These are phyloP conservation scores for Artomyces pyxidatus DNA, from an alignment of 768 basidiomycete species.

Conservation along the genomic window DNA sequence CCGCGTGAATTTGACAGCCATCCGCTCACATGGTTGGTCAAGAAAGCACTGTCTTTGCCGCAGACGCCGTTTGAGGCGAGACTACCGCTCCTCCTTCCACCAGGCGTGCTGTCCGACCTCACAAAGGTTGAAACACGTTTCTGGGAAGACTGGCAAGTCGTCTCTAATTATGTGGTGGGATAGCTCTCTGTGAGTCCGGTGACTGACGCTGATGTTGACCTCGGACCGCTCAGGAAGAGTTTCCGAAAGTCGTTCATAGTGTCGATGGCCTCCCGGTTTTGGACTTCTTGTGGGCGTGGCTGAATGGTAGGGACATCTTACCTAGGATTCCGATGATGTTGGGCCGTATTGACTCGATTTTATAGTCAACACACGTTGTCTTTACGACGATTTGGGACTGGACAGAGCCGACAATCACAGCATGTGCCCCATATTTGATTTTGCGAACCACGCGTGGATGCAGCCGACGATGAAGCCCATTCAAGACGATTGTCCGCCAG, in stretches of 20 bases:
- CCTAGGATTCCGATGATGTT: slow-evolving; percentile 3
- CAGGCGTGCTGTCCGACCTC: slow-evolving; percentile 10
- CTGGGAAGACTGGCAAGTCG: neutral
- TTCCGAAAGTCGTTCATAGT: too few species aligned
- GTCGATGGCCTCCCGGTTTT: slow-evolving; percentile 11
- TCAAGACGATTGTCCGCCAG: slow-evolving; percentile 25
- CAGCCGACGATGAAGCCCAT: slow-evolving; percentile 37
- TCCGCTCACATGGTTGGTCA: slow-evolving; percentile 71
- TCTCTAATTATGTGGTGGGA: neutral
- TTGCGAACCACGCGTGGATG: slow-evolving; percentile 67
- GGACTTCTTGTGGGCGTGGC: slow-evolving; percentile 87
- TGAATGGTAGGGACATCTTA: slow-evolving; percentile 56
- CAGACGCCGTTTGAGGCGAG: slow-evolving; percentile 14
- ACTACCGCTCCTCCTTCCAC: slow-evolving; percentile 42
- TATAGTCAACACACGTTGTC: slow-evolving; percentile 86
- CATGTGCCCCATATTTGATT: slow-evolving; percentile 84
- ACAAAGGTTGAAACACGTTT: neutral
- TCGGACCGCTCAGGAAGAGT: too few species aligned
- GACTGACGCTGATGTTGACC: too few species aligned
- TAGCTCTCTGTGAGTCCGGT: too few species aligned
- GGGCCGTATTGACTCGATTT: slow-evolving; percentile 4
- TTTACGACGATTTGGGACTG: slow-evolving; percentile 56
- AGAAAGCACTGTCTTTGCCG: too few species aligned
- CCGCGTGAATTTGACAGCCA: slow-evolving; percentile 69
- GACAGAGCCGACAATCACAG: slow-evolving; percentile 70